Base-by-base conservation (phyloP, 768 basidiomycete genomes). In the Boletellus ananiceps region DNA sequence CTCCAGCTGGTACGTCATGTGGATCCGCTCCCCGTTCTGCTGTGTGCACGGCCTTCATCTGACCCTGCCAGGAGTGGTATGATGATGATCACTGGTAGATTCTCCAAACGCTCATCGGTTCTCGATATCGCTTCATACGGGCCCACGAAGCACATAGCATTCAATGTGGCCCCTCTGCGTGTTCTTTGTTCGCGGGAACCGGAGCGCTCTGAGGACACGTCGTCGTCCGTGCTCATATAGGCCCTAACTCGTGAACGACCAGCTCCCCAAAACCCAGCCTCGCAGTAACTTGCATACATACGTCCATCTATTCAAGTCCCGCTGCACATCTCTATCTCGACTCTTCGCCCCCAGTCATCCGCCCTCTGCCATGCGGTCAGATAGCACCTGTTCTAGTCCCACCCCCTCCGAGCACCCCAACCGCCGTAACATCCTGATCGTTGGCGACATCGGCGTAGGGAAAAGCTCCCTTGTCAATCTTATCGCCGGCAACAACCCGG, bases 401-500 rank as follows among this genome's bases (percentile, higher is more conserved):
- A 53, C 42, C 38, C 5, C 29, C 39, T 46, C 47, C 29, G 49
- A 59, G 4, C 19, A 16, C 5, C 40, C 44, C 35, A 40, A n/a
- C 19, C 62, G 46, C 32, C 62, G 62, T 12, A 64, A 64, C 34
- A 34, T 66, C 40, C 47, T 65, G 33, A 65, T 65, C 31, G 49
- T 65, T 11, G 63, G 63, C 31, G 63, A 65, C 33, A 56, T 64
- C 15, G 63, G 63, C 23, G 50, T 57, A 15, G 68, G 69, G 9
- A 76, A 76, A 52, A 74, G 73, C 49, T 71, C 70, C 4, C 61
- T 74, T 38, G 54, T 76, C 46, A 76, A 75, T 49, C 67, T 76
- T 57, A 55, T 75, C 29, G 53, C 57, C 2, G 67, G 63, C 29
- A 12, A 42, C 4, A 31, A 63, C 1, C 39, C 44, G 0, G 73